Percentiles rank a stretch among this genome's conserved stretches.
These are phyloP conservation scores for Phialophora expanda DNA, from an alignment of 2,329 filamentous ascomycete species.

Conservation along the genomic window DNA sequence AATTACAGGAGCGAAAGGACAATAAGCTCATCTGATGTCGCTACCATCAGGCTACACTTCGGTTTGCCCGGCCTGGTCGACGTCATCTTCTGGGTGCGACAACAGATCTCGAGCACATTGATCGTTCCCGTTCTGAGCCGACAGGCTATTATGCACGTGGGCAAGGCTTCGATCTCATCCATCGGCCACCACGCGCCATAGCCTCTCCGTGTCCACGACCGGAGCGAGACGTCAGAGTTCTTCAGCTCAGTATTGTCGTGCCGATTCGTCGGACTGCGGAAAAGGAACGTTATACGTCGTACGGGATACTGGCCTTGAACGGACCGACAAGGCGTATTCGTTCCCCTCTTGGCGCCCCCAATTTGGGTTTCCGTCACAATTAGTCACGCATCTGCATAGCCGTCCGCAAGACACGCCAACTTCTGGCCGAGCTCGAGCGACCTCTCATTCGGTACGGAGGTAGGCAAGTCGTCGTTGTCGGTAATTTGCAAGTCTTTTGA, in stretches of 20 bases:
- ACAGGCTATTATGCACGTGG: background rate
- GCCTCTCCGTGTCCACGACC: too few species aligned
- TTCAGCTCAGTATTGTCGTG: background rate
- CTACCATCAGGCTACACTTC: too few species aligned
- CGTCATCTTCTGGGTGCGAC: too few species aligned
- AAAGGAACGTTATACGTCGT: too few species aligned
- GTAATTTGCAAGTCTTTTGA: background rate
- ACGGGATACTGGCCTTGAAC: too few species aligned
- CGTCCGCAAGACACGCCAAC: background rate
- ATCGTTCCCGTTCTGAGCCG: background rate
- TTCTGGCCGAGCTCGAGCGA: background rate
- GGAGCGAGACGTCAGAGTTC: background rate
- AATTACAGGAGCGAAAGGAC: too few species aligned
- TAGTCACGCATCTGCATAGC: background rate
- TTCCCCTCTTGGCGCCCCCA: background rate
- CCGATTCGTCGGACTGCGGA: background rate
- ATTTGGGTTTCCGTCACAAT: background rate
- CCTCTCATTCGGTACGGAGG: background rate
- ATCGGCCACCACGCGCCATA: too few species aligned
- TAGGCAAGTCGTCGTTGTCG: background rate
- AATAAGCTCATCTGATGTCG: too few species aligned
- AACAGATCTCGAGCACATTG: background rate
- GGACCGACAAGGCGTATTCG: background rate
- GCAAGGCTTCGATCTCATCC: background rate
- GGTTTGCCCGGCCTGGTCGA: too few species aligned